Evolutionary conservation across 768 basidiomycete species (phyloP), one percentile per base, ranked within the genome.

Genomic region (Hygrocybe punicea): DNA sequence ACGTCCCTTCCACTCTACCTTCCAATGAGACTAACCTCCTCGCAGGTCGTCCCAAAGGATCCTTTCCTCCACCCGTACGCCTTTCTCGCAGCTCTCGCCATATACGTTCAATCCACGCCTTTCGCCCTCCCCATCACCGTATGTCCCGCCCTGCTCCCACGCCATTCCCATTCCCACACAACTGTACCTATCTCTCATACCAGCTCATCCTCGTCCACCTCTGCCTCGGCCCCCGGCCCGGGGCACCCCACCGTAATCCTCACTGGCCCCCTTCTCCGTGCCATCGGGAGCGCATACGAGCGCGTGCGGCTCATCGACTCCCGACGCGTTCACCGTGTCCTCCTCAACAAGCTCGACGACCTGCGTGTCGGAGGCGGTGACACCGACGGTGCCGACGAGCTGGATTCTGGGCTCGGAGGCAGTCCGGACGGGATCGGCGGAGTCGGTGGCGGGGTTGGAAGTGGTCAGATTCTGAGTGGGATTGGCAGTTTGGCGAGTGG

Each of bases 1-100:
- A 66, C 24, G 49, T 42, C 44, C 47, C 51, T 23, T 53, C 39
- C 48, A 10, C 16, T 25, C 21, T 37, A 55, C 58, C 17, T 24
- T 25, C 37, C 14, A 42, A 42, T 6, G 13, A 45, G 23, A 23
- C 58, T 24, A 53, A 6, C 37, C 23, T 13, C 36, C 37, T 42
- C 13, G 10, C 23, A 53, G 56, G 34, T 51, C n/a, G 73, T 85
- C 36, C 86, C 90, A 2, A 86, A 85, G 67, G 91, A 93, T 67
- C 91, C 91, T 1, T 91, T 93, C 65, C 73, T 89, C 45, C 81
- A 89, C 56, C 87, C 89, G 1, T 67, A 80, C 39, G 72, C 72
- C 8, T 87, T 93, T 58, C 64, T 79, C 19, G 68, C 73, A 23
- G 79, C 81, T 1, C 73, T 92, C 6, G 67, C 62, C 45, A 66